A percentile compares a stretch with the other conserved stretches of the same genome.
phyloP scores from a whole-genome alignment of 75 land plant genomes.

The Cryptomeria japonica region DNA sequence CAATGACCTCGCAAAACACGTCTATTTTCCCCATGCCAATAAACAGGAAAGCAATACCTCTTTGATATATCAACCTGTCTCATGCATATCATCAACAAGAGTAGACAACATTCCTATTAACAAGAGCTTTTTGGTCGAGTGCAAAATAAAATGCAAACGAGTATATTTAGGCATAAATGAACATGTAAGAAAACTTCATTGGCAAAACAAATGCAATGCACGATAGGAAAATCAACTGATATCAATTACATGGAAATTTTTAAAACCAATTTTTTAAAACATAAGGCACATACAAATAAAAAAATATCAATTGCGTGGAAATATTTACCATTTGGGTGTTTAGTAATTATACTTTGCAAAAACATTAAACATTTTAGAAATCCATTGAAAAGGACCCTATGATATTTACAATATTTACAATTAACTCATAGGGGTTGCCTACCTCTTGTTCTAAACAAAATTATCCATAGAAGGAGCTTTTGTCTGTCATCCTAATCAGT shows the following conservation, averaged over 20 bases:
- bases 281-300: background rate
- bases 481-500: background rate
- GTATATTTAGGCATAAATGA: background rate
- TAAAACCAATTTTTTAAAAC: background rate
- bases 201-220: background rate
- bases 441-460: background rate
- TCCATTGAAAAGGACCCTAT: background rate
- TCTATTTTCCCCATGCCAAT: constrained; percentile 94
- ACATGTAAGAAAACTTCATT: background rate
- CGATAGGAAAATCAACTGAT: background rate
- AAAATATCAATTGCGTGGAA: background rate
- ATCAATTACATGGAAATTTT: background rate
- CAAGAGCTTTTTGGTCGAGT: background rate
- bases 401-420: background rate
- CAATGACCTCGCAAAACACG: constrained; percentile 96
- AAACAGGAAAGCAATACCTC: constrained; percentile 93
- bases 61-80: constrained; percentile 79
- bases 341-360: background rate
- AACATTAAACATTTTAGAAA: background rate
- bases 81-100: background rate
- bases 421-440: background rate
- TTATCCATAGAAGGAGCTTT: background rate
- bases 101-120: background rate
- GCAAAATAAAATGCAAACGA: background rate
- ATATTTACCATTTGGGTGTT: background rate